phyloP scores from a whole-genome alignment of 2,329 filamentous ascomycete species.

The Neodidymelliopsis sp. region DNA sequence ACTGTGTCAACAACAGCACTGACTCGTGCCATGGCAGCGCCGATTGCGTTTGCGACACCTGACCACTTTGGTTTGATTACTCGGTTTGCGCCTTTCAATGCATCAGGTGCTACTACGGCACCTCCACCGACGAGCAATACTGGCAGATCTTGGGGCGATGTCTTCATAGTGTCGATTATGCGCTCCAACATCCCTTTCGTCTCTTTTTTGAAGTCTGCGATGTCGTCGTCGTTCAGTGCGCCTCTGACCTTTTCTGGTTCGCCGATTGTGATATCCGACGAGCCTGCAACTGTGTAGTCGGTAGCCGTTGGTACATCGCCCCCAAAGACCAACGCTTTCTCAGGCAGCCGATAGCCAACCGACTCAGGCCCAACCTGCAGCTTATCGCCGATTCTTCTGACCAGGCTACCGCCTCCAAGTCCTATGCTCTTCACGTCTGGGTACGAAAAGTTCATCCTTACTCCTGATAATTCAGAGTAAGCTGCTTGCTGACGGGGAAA shows the following conservation, averaged over 20 bases:
- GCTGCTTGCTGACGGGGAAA: constrained; percentile 70
- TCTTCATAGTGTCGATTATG: constrained; percentile 69
- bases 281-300: constrained; percentile 58
- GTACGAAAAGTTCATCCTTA: constrained; percentile 65
- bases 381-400: constrained; percentile 51
- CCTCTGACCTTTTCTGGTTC: constrained; percentile 49
- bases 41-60: constrained; percentile 70
- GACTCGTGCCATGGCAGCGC: constrained; percentile 68
- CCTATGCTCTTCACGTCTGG: constrained; percentile 67
- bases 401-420: constrained; percentile 65
- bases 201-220: constrained; percentile 50
- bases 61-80: constrained; percentile 66
- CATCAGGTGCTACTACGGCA: constrained; percentile 64
- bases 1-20: constrained; percentile 56
- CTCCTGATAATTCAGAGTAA: constrained; percentile 68
- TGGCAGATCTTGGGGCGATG: constrained; percentile 64
- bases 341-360: constrained; percentile 65
- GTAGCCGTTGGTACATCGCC: constrained; percentile 66
- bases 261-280: constrained; percentile 52
- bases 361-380: constrained; percentile 66
- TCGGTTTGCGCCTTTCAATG: constrained; percentile 63
- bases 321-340: constrained; percentile 64
- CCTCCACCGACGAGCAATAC: constrained; percentile 71
- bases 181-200: constrained; percentile 63
- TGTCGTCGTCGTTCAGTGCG: constrained; percentile 43